Evolutionary conservation across 805 yeast genomes (phyloP), one percentile per base, ranked within the genome.

Genomic region (Schwanniomyces polymorphus): DNA sequence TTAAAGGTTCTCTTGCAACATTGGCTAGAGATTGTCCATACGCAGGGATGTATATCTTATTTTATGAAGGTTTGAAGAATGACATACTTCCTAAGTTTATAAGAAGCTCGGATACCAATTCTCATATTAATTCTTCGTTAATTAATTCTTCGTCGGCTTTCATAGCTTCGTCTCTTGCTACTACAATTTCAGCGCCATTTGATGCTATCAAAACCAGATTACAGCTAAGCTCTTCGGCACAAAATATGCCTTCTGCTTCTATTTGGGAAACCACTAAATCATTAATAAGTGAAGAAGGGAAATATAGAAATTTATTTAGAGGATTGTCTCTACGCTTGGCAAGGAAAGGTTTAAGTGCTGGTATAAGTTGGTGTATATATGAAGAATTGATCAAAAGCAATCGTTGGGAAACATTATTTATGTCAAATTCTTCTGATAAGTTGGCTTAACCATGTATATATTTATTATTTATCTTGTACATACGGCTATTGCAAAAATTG

Each of bases 311-410:
- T 40, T 70, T 94, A 44, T 91, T 94, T 63, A 85, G 89, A 63
- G 99, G 99, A 0, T 68, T 94, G 27, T 79, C 89, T 35, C 74
- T 94, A 55, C 75, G 99, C 53, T 74, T 94, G 42, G 76, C 86
- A 4, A 76, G 98, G 56, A 94, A 94, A 67, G 97, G 92, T 0
- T 64, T 88, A 41, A 87, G 96, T 65, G 92, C 97, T 0, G 97
- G 97, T 1, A 90, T 94, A 50, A 91, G 97, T 42, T 94, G 99
- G 99, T 89, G 97, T 49, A 85, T 94, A 21, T 94, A 92, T 63
- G 99, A 94, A 65, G 97, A 94, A 61, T 68, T 92, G 45, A 79
- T 92, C 34, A 79, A 78, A 47, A 51, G 54, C 29, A 37, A 39
- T 27, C 38, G 42, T 25, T 38, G 47, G 16, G 40, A 43, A 18